Percentiles rank a stretch among this genome's conserved stretches.
phyloP scores from a whole-genome alignment of 2,329 filamentous ascomycete genomes.

The Juglanconis sp. region DNA sequence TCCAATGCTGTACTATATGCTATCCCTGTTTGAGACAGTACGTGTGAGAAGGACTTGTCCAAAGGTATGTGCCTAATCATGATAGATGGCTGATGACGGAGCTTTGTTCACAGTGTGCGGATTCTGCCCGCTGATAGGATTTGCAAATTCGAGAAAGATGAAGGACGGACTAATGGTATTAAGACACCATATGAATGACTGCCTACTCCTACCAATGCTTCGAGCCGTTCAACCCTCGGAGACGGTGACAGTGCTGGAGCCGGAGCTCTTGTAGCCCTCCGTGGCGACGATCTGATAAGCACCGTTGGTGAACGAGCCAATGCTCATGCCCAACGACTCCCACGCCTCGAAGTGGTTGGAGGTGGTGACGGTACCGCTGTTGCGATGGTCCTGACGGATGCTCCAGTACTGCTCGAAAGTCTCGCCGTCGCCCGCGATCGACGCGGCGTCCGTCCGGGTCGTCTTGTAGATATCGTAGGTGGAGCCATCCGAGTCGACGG shows the following conservation, averaged over 20 bases:
- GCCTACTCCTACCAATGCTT: background rate
- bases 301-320: slow-evolving; percentile 40
- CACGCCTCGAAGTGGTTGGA: slow-evolving; percentile 52
- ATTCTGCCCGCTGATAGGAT: too few species aligned
- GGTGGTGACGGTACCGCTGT: slow-evolving; percentile 46
- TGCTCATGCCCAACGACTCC: slow-evolving; percentile 39
- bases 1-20: too few species aligned
- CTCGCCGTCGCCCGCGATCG: slow-evolving; percentile 44
- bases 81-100: too few species aligned
- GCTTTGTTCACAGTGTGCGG: too few species aligned
- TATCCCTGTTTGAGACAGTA: too few species aligned
- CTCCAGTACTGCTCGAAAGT: slow-evolving; percentile 53
- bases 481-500: slow-evolving; percentile 31
- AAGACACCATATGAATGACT: background rate
- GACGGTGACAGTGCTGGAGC: slow-evolving; percentile 39
- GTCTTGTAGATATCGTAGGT: slow-evolving; percentile 35
- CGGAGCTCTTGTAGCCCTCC: slow-evolving; percentile 49
- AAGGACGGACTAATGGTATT: background rate
- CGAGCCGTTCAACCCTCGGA: background rate
- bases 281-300: slow-evolving; percentile 51
- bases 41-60: too few species aligned
- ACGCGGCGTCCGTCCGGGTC: slow-evolving; percentile 37
- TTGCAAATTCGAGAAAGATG: too few species aligned
- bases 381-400: slow-evolving; percentile 45
- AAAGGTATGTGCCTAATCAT: too few species aligned